A percentile compares a stretch with the other conserved stretches of the same genome.
Conservation (phyloP, 1,139 yeast species). For the Lodderomyces parapsilosis region DNA sequence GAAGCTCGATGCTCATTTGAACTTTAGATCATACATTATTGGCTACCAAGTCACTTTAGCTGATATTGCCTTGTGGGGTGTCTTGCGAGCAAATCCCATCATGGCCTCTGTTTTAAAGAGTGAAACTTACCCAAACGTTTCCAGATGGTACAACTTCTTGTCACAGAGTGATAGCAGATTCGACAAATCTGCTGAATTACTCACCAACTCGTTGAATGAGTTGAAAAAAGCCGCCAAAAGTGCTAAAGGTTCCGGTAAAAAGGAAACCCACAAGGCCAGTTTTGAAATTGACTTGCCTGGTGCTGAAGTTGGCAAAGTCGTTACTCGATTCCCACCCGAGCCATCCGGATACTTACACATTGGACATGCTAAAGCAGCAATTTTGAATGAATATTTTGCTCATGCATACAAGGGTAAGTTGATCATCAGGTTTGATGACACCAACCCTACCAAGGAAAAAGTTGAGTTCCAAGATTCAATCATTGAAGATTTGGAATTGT, state of each 20-base stretch:
- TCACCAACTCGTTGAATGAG: conserved; percentile 69
- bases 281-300: conserved; percentile 89
- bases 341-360: conserved; percentile 88
- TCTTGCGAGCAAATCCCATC: conserved; percentile 85
- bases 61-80: conserved; percentile 93
- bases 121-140: conserved; percentile 77
- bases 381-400: conserved; percentile 93
- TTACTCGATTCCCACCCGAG: conserved; percentile 94
- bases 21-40: conserved; percentile 76
- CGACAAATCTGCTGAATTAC: conserved; percentile 66
- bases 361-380: conserved; percentile 98
- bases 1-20: conserved; percentile 71
- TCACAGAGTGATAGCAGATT: conserved; percentile 71
- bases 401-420: conserved; percentile 90
- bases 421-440: conserved; percentile 93
- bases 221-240: conserved; percentile 59
- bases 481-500: conserved; percentile 79
- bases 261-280: conserved; percentile 83
- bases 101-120: conserved; percentile 88
- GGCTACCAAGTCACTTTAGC: conserved; percentile 70
- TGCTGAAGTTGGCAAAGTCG: conserved; percentile 90
- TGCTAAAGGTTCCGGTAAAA: conserved; percentile 57
- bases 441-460: conserved; percentile 95
- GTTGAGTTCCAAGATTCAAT: conserved; percentile 90
- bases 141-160: conserved; percentile 89